Base-by-base conservation (phyloP, 2,329 filamentous ascomycete genomes). In the Penicillium glabrum region DNA sequence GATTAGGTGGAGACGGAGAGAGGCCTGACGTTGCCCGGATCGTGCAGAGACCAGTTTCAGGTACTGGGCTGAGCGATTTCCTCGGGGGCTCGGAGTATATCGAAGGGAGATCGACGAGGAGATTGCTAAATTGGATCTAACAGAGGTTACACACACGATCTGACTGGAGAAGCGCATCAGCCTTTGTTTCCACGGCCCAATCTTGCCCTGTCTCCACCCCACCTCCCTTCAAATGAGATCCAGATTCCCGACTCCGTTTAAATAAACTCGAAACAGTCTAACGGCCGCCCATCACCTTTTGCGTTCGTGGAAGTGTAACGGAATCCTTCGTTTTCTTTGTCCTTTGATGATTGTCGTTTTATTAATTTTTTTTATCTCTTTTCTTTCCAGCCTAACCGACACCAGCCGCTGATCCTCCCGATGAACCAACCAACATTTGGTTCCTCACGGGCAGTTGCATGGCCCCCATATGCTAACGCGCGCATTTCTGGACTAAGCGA, bases 221-320 rank as follows among this genome's bases (percentile, higher is more conserved):
- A 49, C 46, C 39, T 35, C 14, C 48, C 54, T 46, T 49, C 31
- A 23, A n/a, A 19, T 39, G 35, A 48, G 50, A 53, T 57, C 50
- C 45, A 41, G 46, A 46, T 50, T 39, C 51, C 35, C 48, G 51
- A 50, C 52, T 57, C 54, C 58, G 55, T 68, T 59, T 60, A 67
- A 72, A 73, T 74, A 69, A 73, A 74, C 70, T 70, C 69, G 72
- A 75, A 75, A 75, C 73, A 72, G 59, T 61, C 72, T 73, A 75
- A 75, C 69, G 67, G 70, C 46, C 61, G 61, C 59, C 63, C 60
- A 63, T 62, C 62, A 56, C 57, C 47, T 33, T 31, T 46, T 58
- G 52, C 48, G 54, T 66, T 64, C 57, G 37, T 60, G 53, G 47
- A 21, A 54, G 46, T 65, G 61, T 55, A 57, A 63, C 59, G 26